phyloP scores from a whole-genome alignment of 2,329 filamentous ascomycete genomes.

The Sclerotiophoma versabilis region DNA sequence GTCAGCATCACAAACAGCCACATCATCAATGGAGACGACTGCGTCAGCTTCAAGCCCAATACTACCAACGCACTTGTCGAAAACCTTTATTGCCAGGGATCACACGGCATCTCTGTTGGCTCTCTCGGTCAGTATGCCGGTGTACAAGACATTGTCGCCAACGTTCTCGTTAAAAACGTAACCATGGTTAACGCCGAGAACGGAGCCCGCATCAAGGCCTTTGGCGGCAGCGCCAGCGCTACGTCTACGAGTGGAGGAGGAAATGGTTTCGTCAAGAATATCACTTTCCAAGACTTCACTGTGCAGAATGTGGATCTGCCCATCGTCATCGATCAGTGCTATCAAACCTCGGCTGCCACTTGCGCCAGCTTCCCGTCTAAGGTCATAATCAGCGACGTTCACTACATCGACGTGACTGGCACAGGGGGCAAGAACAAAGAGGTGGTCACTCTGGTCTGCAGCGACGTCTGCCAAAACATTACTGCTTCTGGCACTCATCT shows the following conservation, averaged over 20 bases:
- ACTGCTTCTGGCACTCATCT: conserved; percentile 12
- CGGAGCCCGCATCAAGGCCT: conserved; percentile 76
- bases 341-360: conserved; percentile 66
- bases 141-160: conserved; percentile 73
- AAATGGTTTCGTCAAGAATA: conserved; percentile 66
- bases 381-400: conserved; percentile 62
- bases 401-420: conserved; percentile 64
- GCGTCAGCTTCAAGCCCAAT: conserved; percentile 78
- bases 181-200: conserved; percentile 57
- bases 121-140: conserved; percentile 73
- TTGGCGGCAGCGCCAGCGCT: conserved; percentile 66
- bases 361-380: conserved; percentile 65
- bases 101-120: conserved; percentile 74
- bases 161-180: conserved; percentile 60
- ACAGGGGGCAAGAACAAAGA: conserved; percentile 57
- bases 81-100: conserved; percentile 71
- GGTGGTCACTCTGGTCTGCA: conserved; percentile 52
- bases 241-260: conserved; percentile 71
- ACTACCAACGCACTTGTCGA: conserved; percentile 72
- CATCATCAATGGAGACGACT: conserved; percentile 72
- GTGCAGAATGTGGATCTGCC: conserved; percentile 70
- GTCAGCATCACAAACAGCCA: conserved; percentile 72
- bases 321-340: conserved; percentile 70
- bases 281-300: conserved; percentile 69
- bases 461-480: conserved; percentile 60